Percentiles rank a stretch among this genome's conserved stretches.
Conservation (phyloP, 768 basidiomycete species). For the Inosperma sp. region DNA sequence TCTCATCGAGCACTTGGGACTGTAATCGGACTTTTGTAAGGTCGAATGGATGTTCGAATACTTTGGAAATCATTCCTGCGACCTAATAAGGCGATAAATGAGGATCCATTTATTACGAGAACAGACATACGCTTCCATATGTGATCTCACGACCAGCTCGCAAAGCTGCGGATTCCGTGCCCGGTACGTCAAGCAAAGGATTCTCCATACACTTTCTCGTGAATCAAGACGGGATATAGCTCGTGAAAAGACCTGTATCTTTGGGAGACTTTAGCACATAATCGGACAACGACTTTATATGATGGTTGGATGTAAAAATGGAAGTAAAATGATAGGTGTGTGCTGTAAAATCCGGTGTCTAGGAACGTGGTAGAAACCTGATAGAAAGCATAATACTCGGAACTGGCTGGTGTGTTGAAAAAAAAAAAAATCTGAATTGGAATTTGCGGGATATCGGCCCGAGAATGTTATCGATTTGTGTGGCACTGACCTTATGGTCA, state of each 20-base stretch:
- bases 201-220: background rate
- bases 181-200: background rate
- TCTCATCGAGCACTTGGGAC: conserved; percentile 74
- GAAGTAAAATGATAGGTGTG: too few species aligned
- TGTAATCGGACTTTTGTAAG: conserved; percentile 89
- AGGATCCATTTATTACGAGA: background rate
- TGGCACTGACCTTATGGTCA: too few species aligned
- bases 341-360: too few species aligned
- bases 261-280: too few species aligned
- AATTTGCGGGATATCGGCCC: too few species aligned
- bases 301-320: too few species aligned
- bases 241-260: background rate
- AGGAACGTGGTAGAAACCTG: background rate
- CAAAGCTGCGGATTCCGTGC: conserved; percentile 17
- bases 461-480: too few species aligned
- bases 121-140: conserved; percentile 44
- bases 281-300: too few species aligned
- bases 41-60: conserved; percentile 92
- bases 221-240: background rate
- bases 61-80: conserved; percentile 81
- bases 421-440: too few species aligned
- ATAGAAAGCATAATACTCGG: background rate
- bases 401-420: background rate
- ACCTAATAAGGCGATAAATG: conserved; percentile 35
- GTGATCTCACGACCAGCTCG: conserved; percentile 43